These are phyloP conservation scores for Hysterangium stoloniferum DNA, from an alignment of 768 basidiomycete genomes.

Conservation along the genomic window DNA sequence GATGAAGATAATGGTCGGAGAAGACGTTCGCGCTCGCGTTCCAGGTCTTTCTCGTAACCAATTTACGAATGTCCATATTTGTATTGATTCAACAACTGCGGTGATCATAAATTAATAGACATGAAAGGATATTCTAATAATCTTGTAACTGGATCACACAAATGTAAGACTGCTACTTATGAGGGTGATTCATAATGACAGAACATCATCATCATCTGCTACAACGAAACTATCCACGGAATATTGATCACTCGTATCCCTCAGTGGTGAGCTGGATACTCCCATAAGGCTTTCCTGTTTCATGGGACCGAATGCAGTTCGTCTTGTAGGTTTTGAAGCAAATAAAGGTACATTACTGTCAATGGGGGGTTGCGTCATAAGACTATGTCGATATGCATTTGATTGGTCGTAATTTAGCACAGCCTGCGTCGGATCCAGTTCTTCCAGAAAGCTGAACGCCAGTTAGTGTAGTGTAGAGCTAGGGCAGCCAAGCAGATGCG, in stretches of 20 bases:
- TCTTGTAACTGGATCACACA: no score
- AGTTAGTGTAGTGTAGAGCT: background rate
- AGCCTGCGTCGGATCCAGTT: slow-evolving; percentile 57
- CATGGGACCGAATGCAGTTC: slow-evolving; percentile 29
- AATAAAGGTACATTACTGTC: slow-evolving; percentile 44
- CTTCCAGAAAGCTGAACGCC: slow-evolving; percentile 37
- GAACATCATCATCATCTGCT: slow-evolving; percentile 65
- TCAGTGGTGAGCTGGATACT: slow-evolving; percentile 50
- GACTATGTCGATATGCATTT: slow-evolving; percentile 58
- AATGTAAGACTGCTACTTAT: no score
- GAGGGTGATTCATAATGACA: slow-evolving; percentile 12
- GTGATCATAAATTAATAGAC: no score
- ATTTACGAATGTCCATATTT: no score
- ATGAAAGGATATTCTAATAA: no score
- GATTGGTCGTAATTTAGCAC: slow-evolving; percentile 69
- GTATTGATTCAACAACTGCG: no score
- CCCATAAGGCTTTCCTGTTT: slow-evolving; percentile 19
- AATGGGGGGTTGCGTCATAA: slow-evolving; percentile 59
- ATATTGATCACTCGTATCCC: slow-evolving; percentile 56
- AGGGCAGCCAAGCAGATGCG: background rate
- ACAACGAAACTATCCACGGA: slow-evolving; percentile 74
- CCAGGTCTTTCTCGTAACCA: no score
- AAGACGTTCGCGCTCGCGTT: slow-evolving; percentile 10
- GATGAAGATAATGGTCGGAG: slow-evolving; percentile 9
- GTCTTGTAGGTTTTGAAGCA: slow-evolving; percentile 39